Percentiles rank a stretch among this genome's conserved stretches.
Evolutionary conservation across 140 eudicot genomes (phyloP).

Genomic region (Anethum foeniculum): DNA sequence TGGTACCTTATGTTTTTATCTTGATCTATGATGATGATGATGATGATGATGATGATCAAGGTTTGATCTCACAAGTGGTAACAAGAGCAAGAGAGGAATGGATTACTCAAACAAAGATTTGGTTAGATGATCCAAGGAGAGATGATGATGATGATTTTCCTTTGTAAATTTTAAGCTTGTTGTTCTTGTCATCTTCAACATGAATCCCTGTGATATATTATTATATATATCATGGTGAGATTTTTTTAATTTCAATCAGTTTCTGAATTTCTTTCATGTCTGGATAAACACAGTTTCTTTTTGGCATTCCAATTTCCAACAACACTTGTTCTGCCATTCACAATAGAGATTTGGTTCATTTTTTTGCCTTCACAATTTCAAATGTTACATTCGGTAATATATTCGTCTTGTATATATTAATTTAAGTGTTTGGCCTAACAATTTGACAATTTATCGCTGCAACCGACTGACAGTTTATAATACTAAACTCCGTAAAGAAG

Average conservation of each 20-base stretch:
- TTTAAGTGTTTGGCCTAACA: too few relatives aligned
- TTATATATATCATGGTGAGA: slow-evolving; percentile 19
- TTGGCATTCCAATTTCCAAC: neutral
- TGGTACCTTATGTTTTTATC: neutral
- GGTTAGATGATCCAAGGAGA: neutral
- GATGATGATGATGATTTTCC: neutral
- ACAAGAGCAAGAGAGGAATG: neutral
- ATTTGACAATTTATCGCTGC: too few relatives aligned
- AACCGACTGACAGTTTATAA: too few relatives aligned
- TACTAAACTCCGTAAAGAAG: too few relatives aligned
- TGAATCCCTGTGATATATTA: slow-evolving; percentile 16
- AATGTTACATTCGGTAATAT: too few relatives aligned
- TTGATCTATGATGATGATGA: neutral
- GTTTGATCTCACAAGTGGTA: neutral
- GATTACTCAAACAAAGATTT: neutral
- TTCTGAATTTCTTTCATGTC: neutral
- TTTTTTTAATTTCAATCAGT: neutral
- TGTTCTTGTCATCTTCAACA: neutral
- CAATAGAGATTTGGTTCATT: neutral
- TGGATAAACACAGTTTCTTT: neutral
- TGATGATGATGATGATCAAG: neutral
- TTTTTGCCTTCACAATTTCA: too few relatives aligned
- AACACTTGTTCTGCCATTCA: neutral
- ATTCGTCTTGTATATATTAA: too few relatives aligned
- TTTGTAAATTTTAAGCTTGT: neutral